Conservation (phyloP, 768 basidiomycete genomes). For the Steccherinum ochraceum region DNA sequence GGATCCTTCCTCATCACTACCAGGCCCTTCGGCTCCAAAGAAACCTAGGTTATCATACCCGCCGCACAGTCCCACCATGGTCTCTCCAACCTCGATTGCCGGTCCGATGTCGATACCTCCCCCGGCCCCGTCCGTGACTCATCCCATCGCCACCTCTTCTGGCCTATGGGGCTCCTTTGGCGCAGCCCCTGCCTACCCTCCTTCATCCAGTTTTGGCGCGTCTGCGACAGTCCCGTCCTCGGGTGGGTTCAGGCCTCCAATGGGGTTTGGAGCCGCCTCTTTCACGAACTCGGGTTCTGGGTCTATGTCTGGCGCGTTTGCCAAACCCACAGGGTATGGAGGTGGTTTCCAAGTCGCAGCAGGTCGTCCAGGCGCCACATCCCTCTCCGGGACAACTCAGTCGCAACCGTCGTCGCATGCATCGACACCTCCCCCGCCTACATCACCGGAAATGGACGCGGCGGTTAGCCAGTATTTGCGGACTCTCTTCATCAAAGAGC, state of each 20-base stretch:
- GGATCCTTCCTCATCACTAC: not conserved
- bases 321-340: too few relatives aligned
- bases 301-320: too few relatives aligned
- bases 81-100: not conserved
- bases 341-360: too few relatives aligned
- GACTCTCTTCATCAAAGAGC: constrained; percentile 35
- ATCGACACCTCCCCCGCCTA: constrained; percentile 8
- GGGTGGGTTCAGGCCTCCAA: too few relatives aligned
- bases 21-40: constrained; percentile 1
- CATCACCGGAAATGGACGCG: constrained; percentile 34
- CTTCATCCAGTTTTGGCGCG: too few relatives aligned
- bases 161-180: not conserved
- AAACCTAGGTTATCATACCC: not conserved
- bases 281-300: too few relatives aligned
- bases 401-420: constrained; percentile 2
- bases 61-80: not conserved
- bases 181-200: constrained; percentile 1
- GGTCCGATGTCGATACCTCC: not conserved
- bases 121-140: not conserved
- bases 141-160: not conserved
- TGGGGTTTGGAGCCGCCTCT: too few relatives aligned
- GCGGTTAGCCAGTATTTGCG: constrained; percentile 40
- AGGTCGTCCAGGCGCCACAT: too few relatives aligned
- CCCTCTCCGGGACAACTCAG: too few relatives aligned
- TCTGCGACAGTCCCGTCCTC: too few relatives aligned